Percentiles rank a stretch among this genome's conserved stretches.
Evolutionary conservation across 2,329 filamentous ascomycete species (phyloP).

Genomic region (Davidsoniella virescens): DNA sequence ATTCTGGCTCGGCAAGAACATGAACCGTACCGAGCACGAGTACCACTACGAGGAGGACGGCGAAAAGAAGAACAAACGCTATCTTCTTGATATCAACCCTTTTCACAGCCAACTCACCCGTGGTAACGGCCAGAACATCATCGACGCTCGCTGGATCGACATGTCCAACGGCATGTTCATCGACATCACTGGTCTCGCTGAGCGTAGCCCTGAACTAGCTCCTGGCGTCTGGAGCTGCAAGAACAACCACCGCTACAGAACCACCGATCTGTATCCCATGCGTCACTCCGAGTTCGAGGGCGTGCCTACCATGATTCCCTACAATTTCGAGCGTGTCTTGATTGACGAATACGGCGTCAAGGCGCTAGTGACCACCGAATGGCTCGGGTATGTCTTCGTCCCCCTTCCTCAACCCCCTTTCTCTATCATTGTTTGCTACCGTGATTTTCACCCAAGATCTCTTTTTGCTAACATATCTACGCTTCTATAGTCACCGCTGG

Average conservation of each 20-base stretch:
- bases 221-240: constrained; percentile 66
- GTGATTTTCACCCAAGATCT: not conserved
- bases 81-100: constrained; percentile 64
- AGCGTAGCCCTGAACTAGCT: constrained; percentile 39
- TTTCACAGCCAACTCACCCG: constrained; percentile 43
- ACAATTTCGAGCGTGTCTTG: constrained; percentile 48
- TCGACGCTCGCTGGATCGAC: constrained; percentile 75
- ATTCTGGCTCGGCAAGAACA: constrained; percentile 42
- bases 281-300: constrained; percentile 60
- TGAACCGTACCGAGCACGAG: constrained; percentile 52
- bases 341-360: constrained; percentile 48
- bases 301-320: constrained; percentile 52
- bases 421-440: constrained; percentile 3
- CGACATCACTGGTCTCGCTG: constrained; percentile 63
- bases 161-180: constrained; percentile 60
- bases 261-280: constrained; percentile 60
- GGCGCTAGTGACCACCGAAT: constrained; percentile 43
- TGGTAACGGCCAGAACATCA: constrained; percentile 59
- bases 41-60: constrained; percentile 34
- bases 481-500: constrained; percentile 39
- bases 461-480: constrained; percentile 3
- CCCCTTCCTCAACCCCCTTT: constrained; percentile 1
- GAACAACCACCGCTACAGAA: constrained; percentile 58
- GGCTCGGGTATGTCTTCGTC: constrained; percentile 37
- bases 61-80: constrained; percentile 30